phyloP scores from a whole-genome alignment of 139 green algal genomes.

The Desmodesmus armatus region DNA sequence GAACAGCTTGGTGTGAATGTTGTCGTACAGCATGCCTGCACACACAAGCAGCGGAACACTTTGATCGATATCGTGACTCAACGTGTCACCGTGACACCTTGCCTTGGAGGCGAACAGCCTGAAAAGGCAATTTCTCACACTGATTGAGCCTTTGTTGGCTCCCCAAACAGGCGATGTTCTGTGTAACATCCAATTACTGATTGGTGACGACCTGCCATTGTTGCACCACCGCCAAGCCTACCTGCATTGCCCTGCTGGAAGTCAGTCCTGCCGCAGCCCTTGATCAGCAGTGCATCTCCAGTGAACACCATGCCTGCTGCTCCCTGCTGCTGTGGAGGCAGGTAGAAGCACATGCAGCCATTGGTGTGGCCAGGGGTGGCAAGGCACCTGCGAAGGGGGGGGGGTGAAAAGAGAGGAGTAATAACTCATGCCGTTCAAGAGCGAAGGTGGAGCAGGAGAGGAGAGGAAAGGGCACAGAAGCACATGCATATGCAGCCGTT shows the following conservation, averaged over 20 bases:
- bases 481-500: conserved; percentile 68
- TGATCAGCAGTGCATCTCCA: conserved; percentile 72
- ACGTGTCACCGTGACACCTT: too few relatives aligned
- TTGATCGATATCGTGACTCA: too few relatives aligned
- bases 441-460: too few relatives aligned
- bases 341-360: conserved; percentile 69
- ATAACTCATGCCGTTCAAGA: too few relatives aligned
- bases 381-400: too few relatives aligned
- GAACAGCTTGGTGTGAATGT: background rate
- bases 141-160: too few relatives aligned
- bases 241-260: conserved; percentile 66
- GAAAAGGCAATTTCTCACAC: too few relatives aligned
- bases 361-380: conserved; percentile 69
- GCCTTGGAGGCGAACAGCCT: background rate
- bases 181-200: too few relatives aligned
- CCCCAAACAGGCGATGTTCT: too few relatives aligned
- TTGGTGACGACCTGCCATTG: too few relatives aligned
- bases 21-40: conserved; percentile 46
- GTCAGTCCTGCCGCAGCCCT: conserved; percentile 75
- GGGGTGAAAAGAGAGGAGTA: too few relatives aligned
- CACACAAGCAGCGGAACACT: conserved; percentile 38
- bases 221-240: background rate
- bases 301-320: conserved; percentile 66
- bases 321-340: background rate
- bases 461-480: background rate